Evolutionary conservation across 2,329 filamentous ascomycete species (phyloP).

Genomic region (Scytalidium lignicola): DNA sequence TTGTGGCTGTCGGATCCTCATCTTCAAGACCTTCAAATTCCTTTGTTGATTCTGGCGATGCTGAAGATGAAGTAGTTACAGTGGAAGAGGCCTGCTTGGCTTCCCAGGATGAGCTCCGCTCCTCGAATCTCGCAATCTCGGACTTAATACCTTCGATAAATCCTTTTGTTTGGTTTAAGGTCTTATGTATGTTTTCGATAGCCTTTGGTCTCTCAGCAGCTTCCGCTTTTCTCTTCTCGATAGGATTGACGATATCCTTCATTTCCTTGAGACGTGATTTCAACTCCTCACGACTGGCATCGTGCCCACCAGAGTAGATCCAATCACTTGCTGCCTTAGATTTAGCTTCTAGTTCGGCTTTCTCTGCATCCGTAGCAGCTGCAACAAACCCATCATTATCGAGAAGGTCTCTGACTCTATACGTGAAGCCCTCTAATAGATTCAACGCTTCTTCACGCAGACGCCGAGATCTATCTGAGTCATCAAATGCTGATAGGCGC

Average conservation of each 20-base stretch:
- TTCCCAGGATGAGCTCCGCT: slow-evolving; percentile 49
- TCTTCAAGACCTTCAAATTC: slow-evolving; percentile 77
- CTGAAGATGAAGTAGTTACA: slow-evolving; percentile 36
- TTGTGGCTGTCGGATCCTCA: slow-evolving; percentile 39
- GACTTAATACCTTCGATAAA: slow-evolving; percentile 65
- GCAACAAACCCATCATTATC: slow-evolving; percentile 70
- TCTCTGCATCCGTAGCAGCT: slow-evolving; percentile 64
- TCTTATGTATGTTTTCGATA: slow-evolving; percentile 60
- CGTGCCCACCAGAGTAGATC: slow-evolving; percentile 80
- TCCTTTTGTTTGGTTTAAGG: slow-evolving; percentile 66
- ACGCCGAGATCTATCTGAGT: slow-evolving; percentile 72
- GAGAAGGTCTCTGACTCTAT: slow-evolving; percentile 78
- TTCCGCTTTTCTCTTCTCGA: slow-evolving; percentile 72
- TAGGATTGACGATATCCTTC: slow-evolving; percentile 70
- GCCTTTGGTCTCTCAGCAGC: slow-evolving; percentile 64
- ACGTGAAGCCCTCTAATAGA: slow-evolving; percentile 89
- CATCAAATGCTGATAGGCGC: slow-evolving; percentile 77
- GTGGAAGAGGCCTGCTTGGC: slow-evolving; percentile 34
- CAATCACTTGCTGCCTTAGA: slow-evolving; percentile 73
- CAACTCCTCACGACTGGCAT: slow-evolving; percentile 70
- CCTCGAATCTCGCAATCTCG: slow-evolving; percentile 67
- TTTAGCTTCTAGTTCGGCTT: slow-evolving; percentile 61
- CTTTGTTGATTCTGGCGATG: slow-evolving; percentile 31
- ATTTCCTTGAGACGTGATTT: slow-evolving; percentile 72
- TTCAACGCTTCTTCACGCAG: slow-evolving; percentile 84